Evolutionary conservation across 306 rosid species (phyloP), one percentile per base, ranked within the genome.

Genomic region (Quercus wislizeni): DNA sequence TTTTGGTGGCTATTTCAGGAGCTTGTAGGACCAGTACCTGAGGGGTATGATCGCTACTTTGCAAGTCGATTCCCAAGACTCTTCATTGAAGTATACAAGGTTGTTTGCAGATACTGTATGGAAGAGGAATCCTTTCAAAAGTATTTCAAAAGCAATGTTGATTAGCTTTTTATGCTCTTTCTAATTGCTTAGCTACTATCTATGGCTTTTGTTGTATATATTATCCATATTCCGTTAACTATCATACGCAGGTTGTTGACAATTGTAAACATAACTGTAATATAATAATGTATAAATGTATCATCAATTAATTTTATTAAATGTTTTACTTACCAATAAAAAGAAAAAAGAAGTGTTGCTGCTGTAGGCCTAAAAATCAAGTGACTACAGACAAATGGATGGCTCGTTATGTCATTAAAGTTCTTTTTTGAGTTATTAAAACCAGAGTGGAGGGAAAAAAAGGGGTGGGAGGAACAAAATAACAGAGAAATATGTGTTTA

Each of bases 11-110:
- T 73, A 35, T 73, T 55, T 56, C 84, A 88, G 89, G 83, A 81
- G 76, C 86, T 88, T 23, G 55, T 88, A 5, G 91, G 91, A 74
- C 58, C 83, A 15, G 13, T 83, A 19, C 87, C 87, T 0, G 83
- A 73, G 55, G 91, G 91, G 64, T 88, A 75, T 33, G 83, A 88
- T 71, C 49, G 5, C 69, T 86, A 88, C 83, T 88, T 88, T 74
- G 73, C 88, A 7, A 79, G 80, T 58, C 84, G 91, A 59, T 83
- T 88, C 43, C 89, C 88, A 15, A 76, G 74, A 70, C 86, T 88
- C 54, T 54, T 86, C 30, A 83, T 83, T 19, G 88, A 88, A 68
- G 91, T 86, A 52, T 79, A 88, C 86, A 74, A 31, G 67, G 86
- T 88, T 56, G 76, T 79, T 41, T 59, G 59, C 71, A 30, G 14